phyloP scores from a whole-genome alignment of 345 rosid genomes.

The Salix brachista region DNA sequence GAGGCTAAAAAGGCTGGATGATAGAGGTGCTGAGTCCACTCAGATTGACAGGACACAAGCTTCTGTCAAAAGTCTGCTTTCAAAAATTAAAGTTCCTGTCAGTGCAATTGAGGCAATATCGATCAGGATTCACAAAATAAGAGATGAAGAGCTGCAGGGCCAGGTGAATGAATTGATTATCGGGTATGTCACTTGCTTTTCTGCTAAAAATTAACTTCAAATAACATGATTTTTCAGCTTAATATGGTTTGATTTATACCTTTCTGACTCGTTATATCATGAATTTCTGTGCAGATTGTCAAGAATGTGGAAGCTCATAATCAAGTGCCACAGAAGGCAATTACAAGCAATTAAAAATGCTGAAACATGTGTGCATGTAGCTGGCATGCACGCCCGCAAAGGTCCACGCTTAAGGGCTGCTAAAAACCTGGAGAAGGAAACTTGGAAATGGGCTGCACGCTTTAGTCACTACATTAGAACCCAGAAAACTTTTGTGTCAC shows the following conservation, averaged over 20 bases:
- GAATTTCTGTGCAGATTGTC: not conserved
- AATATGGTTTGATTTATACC: no score
- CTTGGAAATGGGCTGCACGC: slow-evolving; percentile 16
- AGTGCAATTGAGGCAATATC: not conserved
- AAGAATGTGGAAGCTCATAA: not conserved
- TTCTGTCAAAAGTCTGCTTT: not conserved
- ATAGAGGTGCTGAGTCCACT: not conserved
- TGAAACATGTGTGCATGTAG: no score
- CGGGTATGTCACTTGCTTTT: not conserved
- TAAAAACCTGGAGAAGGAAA: not conserved
- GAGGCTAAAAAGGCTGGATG: not conserved
- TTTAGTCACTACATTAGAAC: slow-evolving; percentile 28
- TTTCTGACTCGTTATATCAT: not conserved
- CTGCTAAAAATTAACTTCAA: not conserved
- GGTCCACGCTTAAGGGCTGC: not conserved
- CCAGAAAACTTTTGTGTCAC: slow-evolving; percentile 23
- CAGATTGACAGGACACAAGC: not conserved
- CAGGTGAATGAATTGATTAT: not conserved
- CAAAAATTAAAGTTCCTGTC: not conserved
- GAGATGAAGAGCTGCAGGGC: not conserved
- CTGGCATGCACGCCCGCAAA: not conserved
- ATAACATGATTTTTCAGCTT: no score
- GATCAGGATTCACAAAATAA: not conserved
- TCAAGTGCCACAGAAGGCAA: not conserved
- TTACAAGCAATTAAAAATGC: not conserved